Conservation (phyloP, 305 asterid species). For the Fraxinus sp. region DNA sequence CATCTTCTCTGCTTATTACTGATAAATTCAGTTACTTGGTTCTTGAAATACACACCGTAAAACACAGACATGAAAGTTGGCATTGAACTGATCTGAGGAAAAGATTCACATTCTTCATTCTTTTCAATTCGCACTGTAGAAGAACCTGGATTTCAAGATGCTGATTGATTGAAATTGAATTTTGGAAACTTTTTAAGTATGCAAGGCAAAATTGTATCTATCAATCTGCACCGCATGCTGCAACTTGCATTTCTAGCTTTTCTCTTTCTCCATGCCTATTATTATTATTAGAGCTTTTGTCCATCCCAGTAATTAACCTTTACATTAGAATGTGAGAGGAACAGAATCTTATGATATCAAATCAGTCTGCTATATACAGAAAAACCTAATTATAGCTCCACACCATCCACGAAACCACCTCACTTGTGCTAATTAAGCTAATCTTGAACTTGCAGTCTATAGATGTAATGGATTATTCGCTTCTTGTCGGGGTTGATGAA, state of each 20-base stretch:
- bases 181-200: not conserved
- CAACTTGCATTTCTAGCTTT: not conserved
- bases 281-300: not conserved
- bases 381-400: not conserved
- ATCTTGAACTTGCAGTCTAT: conserved; percentile 46
- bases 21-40: not conserved
- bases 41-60: not conserved
- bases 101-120: not conserved
- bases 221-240: not conserved
- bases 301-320: not conserved
- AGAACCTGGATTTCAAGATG: not conserved
- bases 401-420: not conserved
- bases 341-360: not conserved
- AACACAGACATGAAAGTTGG: not conserved
- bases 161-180: not conserved
- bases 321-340: not conserved
- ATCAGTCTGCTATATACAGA: not conserved
- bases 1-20: conserved; percentile 7
- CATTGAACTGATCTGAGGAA: not conserved
- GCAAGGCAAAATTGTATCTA: not conserved
- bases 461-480: conserved; percentile 80
- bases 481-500: conserved; percentile 72
- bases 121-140: not conserved
- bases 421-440: not conserved
- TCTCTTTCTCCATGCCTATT: not conserved